Evolutionary conservation across 495 filamentous ascomycete species (phyloP).

Genomic region (Aspergillus avenaceus): DNA sequence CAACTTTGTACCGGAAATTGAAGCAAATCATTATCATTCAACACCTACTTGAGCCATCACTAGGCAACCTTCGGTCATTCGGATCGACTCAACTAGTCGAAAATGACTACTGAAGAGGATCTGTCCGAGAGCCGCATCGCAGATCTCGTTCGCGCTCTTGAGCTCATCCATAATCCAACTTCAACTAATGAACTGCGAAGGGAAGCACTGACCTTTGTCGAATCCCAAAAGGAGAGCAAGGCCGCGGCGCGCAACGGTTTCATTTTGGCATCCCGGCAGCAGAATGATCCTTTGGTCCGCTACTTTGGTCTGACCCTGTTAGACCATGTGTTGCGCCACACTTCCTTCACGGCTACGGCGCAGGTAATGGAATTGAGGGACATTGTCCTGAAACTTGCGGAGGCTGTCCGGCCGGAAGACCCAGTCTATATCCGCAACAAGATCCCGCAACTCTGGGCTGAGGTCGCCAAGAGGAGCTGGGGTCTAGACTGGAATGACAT

Average conservation of each 20-base stretch:
- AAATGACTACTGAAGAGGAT: constrained; percentile 37
- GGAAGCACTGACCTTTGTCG: constrained; percentile 78
- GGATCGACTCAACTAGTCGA: neutral
- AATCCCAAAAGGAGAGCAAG: constrained; percentile 70
- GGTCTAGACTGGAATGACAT: constrained; percentile 88
- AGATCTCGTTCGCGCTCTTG: constrained; percentile 73
- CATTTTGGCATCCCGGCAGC: constrained; percentile 66
- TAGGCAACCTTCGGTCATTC: neutral
- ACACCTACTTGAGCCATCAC: neutral
- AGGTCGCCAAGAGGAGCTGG: constrained; percentile 92
- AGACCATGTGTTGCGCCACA: constrained; percentile 80
- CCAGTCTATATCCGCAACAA: constrained; percentile 87
- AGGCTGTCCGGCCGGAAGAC: constrained; percentile 65
- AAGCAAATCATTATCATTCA: constrained; percentile 2
- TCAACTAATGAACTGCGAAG: constrained; percentile 81
- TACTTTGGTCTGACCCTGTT: constrained; percentile 91
- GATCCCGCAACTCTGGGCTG: constrained; percentile 91
- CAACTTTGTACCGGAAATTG: neutral
- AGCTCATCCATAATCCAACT: constrained; percentile 77
- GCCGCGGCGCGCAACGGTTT: constrained; percentile 85
- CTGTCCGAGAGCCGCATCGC: constrained; percentile 40
- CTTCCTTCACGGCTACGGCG: constrained; percentile 62
- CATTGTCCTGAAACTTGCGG: constrained; percentile 77
- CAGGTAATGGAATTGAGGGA: constrained; percentile 61
- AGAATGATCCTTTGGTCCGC: constrained; percentile 74